A percentile compares a stretch with the other conserved stretches of the same genome.
These are phyloP conservation scores for Plasmodium billcollinsi DNA, from an alignment of 169 alveolate species.

Conservation along the genomic window DNA sequence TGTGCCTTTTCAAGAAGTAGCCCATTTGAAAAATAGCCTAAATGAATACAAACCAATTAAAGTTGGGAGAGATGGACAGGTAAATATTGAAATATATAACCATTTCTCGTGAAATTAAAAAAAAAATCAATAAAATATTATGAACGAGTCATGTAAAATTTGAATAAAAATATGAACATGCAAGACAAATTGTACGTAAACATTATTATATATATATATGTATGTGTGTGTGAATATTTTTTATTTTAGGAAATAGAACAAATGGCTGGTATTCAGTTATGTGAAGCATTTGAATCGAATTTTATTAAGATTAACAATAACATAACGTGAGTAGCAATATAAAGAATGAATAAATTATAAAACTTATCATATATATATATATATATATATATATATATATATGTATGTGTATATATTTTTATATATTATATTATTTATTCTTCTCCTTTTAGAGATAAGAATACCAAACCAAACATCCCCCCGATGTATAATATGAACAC, in stretches of 20 bases:
- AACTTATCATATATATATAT: not conserved
- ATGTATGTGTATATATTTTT: not conserved
- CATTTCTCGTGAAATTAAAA: too few species aligned
- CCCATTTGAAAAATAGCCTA: slow-evolving; percentile 78
- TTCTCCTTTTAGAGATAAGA: not conserved
- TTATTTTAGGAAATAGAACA: slow-evolving; percentile 61
- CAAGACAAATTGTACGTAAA: not conserved
- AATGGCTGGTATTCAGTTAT: slow-evolving; percentile 52
- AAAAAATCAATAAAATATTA: not conserved
- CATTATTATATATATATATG: not conserved
- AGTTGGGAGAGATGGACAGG: slow-evolving; percentile 84
- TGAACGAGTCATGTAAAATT: slow-evolving; percentile 31
- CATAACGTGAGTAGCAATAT: slow-evolving; percentile 1
- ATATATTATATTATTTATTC: not conserved
- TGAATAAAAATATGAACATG: slow-evolving; percentile 3
- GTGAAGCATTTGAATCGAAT: slow-evolving; percentile 68
- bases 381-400: not conserved
- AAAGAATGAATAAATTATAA: not conserved
- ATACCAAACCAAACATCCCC: slow-evolving; percentile 3
- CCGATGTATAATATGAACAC: not conserved
- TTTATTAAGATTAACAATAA: slow-evolving; percentile 10
- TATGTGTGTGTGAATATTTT: not conserved
- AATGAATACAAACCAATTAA: slow-evolving; percentile 79
- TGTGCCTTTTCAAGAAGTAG: slow-evolving; percentile 78
- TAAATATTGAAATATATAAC: slow-evolving; percentile 13